These are phyloP conservation scores for Avena sativa DNA, from an alignment of 176 grass and related monocot genomes.

Conservation along the genomic window DNA sequence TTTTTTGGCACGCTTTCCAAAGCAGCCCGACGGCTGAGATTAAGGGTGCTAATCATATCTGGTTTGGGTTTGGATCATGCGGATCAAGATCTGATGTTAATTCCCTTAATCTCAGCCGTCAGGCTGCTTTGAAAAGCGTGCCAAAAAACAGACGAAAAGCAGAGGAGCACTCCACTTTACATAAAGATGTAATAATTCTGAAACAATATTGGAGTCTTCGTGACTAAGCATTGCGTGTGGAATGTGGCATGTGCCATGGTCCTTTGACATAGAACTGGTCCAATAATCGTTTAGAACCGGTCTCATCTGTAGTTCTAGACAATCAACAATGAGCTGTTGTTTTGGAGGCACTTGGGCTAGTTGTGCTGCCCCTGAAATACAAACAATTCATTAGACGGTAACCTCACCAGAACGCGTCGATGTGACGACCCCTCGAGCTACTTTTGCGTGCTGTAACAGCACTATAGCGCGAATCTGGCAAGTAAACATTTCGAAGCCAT, in stretches of 20 bases:
- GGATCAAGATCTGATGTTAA: too few relatives aligned
- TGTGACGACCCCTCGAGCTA: neutral
- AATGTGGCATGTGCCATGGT: neutral
- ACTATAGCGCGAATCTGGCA: neutral
- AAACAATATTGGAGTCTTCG: neutral
- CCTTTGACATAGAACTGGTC: neutral
- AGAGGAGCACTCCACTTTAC: neutral
- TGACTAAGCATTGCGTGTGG: neutral
- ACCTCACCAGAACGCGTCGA: neutral
- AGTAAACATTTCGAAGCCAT: neutral
- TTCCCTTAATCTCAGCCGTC: too few relatives aligned
- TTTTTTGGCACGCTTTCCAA: too few relatives aligned
- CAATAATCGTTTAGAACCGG: neutral
- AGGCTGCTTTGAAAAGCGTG: too few relatives aligned
- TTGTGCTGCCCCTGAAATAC: neutral
- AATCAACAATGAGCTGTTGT: neutral
- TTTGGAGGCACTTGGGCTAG: constrained; percentile 11
- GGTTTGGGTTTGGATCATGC: too few relatives aligned
- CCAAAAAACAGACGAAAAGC: too few relatives aligned
- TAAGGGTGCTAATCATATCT: too few relatives aligned
- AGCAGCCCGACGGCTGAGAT: too few relatives aligned
- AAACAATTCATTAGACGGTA: neutral
- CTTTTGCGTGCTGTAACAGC: constrained; percentile 43
- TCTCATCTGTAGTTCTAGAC: neutral
- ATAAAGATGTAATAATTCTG: too few relatives aligned